A percentile compares a stretch with the other conserved stretches of the same genome.
These are phyloP conservation scores for Ophiostoma sp. DNA, from an alignment of 2,329 filamentous ascomycete species.

Conservation along the genomic window DNA sequence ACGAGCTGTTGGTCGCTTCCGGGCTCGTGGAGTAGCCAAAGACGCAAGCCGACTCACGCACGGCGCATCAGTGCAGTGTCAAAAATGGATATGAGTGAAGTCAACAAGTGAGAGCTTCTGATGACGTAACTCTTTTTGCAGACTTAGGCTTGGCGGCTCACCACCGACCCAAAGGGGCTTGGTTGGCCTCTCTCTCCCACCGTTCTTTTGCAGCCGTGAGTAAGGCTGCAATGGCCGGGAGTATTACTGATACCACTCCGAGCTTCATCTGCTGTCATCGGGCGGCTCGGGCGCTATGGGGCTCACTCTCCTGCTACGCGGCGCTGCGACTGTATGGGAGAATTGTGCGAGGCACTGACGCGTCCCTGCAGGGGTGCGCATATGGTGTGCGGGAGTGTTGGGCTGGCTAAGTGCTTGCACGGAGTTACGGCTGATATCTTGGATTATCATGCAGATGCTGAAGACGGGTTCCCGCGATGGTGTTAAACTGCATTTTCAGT, in stretches of 20 bases:
- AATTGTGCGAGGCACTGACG: constrained; percentile 6
- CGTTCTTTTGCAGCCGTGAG: too few relatives aligned
- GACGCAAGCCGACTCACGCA: background rate
- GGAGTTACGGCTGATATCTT: constrained; percentile 1
- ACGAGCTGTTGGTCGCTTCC: background rate
- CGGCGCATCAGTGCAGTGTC: background rate
- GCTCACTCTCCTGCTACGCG: background rate
- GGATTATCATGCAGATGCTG: background rate
- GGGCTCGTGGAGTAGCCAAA: background rate
- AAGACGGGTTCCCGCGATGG: too few relatives aligned
- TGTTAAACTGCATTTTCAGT: background rate
- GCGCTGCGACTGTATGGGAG: background rate
- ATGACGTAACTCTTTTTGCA: background rate
- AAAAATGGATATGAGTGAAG: background rate
- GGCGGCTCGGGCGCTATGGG: too few relatives aligned
- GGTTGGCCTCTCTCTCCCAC: background rate
- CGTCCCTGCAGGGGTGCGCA: constrained; percentile 11
- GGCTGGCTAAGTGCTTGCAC: background rate
- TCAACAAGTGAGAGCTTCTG: background rate
- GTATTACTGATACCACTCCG: background rate
- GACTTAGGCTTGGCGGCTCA: too few relatives aligned
- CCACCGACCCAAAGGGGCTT: background rate
- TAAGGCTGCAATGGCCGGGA: background rate
- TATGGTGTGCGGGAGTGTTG: background rate
- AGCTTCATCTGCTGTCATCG: background rate